A percentile compares a stretch with the other conserved stretches of the same genome.
Evolutionary conservation across 2,329 filamentous ascomycete genomes (phyloP).

Genomic region (Penicillium griseofulvum): DNA sequence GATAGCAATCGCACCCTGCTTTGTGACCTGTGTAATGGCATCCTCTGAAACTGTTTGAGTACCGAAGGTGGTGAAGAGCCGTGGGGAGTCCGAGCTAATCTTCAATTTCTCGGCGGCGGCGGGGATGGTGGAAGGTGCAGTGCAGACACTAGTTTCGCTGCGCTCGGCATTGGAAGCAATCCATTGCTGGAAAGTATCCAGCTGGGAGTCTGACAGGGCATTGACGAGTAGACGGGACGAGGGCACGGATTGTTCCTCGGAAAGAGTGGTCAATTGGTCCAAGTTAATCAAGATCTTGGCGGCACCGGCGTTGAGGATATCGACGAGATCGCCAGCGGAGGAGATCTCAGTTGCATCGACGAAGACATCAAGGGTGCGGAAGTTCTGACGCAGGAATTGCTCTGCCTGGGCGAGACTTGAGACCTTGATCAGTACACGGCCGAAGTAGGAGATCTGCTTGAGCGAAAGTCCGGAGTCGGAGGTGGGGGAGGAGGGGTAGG

Average conservation of each 20-base stretch:
- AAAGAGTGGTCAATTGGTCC: slow-evolving; percentile 61
- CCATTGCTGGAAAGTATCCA: slow-evolving; percentile 42
- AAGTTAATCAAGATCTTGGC: slow-evolving; percentile 78
- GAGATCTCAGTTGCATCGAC: slow-evolving; percentile 72
- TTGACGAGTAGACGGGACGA: slow-evolving; percentile 58
- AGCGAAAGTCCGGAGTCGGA: slow-evolving; percentile 53
- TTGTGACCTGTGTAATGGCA: slow-evolving; percentile 49
- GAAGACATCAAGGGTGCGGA: slow-evolving; percentile 60
- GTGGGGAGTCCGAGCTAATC: slow-evolving; percentile 40
- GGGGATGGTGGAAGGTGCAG: slow-evolving; percentile 38
- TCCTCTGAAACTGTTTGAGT: slow-evolving; percentile 43
- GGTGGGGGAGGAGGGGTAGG: slow-evolving; percentile 42
- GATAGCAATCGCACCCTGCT: slow-evolving; percentile 64
- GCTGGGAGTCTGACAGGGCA: slow-evolving; percentile 42
- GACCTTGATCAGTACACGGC: slow-evolving; percentile 56
- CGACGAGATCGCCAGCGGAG: slow-evolving; percentile 69
- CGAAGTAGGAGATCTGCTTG: slow-evolving; percentile 58
- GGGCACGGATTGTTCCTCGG: slow-evolving; percentile 51
- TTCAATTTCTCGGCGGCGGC: slow-evolving; percentile 38
- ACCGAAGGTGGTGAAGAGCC: slow-evolving; percentile 40
- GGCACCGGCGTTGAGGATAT: slow-evolving; percentile 80
- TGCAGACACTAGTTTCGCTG: slow-evolving; percentile 36
- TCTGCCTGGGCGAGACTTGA: slow-evolving; percentile 41
- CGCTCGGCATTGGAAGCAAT: slow-evolving; percentile 37
- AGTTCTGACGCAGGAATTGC: slow-evolving; percentile 57